phyloP scores from a whole-genome alignment of 768 basidiomycete genomes.

The Myochromella boudieri region DNA sequence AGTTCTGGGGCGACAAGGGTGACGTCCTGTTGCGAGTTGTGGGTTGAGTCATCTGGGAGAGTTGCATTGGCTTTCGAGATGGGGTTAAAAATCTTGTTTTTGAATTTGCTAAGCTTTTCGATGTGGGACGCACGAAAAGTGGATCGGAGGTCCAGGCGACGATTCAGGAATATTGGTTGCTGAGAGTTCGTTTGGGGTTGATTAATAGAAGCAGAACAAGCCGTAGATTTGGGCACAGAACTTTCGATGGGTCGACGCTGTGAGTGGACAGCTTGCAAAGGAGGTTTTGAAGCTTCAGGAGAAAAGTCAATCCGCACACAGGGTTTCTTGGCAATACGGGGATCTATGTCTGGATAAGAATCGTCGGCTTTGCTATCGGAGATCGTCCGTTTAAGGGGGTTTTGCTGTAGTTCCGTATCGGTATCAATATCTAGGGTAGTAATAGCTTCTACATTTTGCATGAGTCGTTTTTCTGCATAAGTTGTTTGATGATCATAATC shows the following conservation, averaged over 20 bases:
- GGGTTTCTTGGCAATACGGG: conserved; percentile 4
- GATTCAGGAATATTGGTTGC: neutral
- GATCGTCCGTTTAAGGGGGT: conserved; percentile 6
- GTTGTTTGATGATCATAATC: no score
- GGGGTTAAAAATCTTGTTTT: neutral
- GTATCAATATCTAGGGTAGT: no score
- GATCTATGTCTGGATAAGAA: conserved; percentile 1
- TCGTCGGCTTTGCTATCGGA: neutral
- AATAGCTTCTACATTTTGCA: no score
- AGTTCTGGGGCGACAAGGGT: no score
- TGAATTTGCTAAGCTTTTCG: neutral
- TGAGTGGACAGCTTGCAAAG: no score
- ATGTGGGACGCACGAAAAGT: neutral
- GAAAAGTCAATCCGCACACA: neutral
- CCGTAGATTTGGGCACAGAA: neutral
- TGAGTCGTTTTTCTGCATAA: neutral
- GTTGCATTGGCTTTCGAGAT: no score
- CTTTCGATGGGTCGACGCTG: neutral
- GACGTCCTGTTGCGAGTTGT: no score
- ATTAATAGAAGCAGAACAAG: neutral
- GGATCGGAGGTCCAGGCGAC: neutral
- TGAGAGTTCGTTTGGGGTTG: neutral
- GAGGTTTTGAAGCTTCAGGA: no score
- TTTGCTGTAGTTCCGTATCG: no score
- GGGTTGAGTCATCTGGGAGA: no score